These are phyloP conservation scores for Capsicum rhomboideum DNA, from an alignment of 257 asterid species.

Conservation along the genomic window DNA sequence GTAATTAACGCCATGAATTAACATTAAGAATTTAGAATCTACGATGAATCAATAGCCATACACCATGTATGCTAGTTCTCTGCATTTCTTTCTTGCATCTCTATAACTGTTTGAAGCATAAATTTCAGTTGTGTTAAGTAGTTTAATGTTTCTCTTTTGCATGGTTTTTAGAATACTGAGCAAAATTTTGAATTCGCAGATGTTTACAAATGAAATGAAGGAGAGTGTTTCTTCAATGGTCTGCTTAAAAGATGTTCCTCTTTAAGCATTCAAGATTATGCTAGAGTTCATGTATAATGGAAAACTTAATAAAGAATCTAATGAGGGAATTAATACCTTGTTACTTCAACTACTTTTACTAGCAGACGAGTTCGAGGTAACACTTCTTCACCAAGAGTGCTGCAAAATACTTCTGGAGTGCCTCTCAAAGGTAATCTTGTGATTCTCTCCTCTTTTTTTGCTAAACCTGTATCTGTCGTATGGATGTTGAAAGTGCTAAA, in stretches of 20 bases:
- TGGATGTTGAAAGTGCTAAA: conserved; percentile 18
- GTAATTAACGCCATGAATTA: background rate
- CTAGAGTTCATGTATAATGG: conserved; percentile 85
- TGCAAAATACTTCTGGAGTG: conserved; percentile 83
- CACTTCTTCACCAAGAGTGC: conserved; percentile 93
- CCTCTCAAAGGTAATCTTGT: conserved; percentile 69
- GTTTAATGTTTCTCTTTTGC: background rate
- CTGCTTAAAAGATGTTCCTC: conserved; percentile 66
- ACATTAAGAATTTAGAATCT: background rate
- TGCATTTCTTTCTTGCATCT: background rate
- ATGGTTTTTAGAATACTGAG: background rate
- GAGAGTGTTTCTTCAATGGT: conserved; percentile 65
- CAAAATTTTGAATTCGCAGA: conserved; percentile 36
- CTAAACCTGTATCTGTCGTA: background rate
- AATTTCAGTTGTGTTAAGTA: background rate
- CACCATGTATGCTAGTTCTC: background rate
- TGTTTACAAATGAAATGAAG: conserved; percentile 98
- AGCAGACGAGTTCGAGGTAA: conserved; percentile 87
- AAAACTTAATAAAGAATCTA: conserved; percentile 35
- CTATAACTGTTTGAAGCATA: background rate
- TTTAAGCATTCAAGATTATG: conserved; percentile 67
- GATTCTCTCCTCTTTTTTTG: background rate
- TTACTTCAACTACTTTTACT: conserved; percentile 82
- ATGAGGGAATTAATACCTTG: conserved; percentile 37
- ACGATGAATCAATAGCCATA: background rate